Evolutionary conservation across 495 filamentous ascomycete species (phyloP), one percentile per base, ranked within the genome.

Genomic region (Hypoxylon fuscum): DNA sequence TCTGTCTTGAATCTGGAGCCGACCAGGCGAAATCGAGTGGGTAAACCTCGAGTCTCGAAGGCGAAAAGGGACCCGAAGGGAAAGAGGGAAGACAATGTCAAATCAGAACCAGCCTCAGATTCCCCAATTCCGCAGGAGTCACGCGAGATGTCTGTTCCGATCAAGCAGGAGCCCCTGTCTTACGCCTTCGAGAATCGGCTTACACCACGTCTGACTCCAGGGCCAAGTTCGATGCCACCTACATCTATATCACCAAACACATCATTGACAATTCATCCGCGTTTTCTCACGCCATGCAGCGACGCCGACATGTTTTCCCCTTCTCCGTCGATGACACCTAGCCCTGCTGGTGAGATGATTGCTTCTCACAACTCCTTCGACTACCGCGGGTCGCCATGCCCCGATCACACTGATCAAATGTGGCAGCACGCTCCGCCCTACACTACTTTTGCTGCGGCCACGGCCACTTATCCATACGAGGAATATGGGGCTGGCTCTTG

Each of bases 201-300:
- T 32, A 68, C 68, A 0, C 68, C 68, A 3, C 57, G 64, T n/a
- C 52, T 66, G 4, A 72, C 70, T n/a, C 70, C 70, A 3, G 64
- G 59, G 2, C 61, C 64, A 9, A 37, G 53, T 14, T 35, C 56
- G 17, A 61, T 60, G 41, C 52, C 57, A 37, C 32, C 58, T 42
- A 17, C 45, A 38, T 10, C 62, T 15, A 34, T 51, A 25, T 4
- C 35, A 50, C 9, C 41, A 12, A 66, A 64, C 12, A 44, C 62
- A 7, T 55, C 68, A 38, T 50, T 35, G 18, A 62, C 70, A 18
- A 68, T 76, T 17, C 64, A 71, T 0, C 59, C 67, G 25, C 66
- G 77, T 12, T 64, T 79, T 2, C 72, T 79, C 22, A 82, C 79
- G 0, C 79, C 79, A 1, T 73, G 70, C 68, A 78, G 74, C 70